phyloP scores from a whole-genome alignment of 148 eudicot species.

The Rhododendron molle region DNA sequence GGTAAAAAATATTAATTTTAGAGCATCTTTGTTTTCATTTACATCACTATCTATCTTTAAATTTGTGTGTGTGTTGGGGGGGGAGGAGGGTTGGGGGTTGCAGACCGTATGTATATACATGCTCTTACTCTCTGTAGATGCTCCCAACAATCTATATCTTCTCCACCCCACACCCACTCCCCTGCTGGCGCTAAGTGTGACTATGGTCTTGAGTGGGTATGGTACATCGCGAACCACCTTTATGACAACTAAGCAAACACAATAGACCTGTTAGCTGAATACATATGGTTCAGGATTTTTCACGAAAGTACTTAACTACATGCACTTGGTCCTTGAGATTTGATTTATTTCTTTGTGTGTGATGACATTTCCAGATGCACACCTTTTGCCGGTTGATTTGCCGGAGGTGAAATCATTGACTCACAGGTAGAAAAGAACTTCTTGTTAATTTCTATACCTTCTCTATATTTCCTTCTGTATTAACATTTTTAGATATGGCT shows the following conservation, averaged over 20 bases:
- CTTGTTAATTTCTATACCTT: neutral
- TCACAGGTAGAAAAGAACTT: constrained; percentile 45
- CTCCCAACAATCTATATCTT: no score
- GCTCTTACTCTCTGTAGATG: no score
- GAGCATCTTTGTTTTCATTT: neutral
- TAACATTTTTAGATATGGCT: neutral
- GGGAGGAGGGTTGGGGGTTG: no score
- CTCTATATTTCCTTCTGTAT: neutral
- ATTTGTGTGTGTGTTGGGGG: no score
- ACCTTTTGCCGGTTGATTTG: constrained; percentile 81
- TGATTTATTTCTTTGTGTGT: neutral
- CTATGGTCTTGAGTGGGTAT: neutral
- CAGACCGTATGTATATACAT: no score
- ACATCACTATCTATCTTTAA: neutral
- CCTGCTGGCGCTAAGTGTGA: neutral
- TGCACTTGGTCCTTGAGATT: neutral
- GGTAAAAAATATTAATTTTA: neutral
- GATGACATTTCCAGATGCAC: constrained; percentile 63
- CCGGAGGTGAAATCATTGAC: constrained; percentile 73
- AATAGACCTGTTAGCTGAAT: neutral
- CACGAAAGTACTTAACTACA: neutral
- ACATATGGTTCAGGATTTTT: neutral
- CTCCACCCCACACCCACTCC: no score
- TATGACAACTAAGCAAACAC: neutral
- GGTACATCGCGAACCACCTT: neutral